Evolutionary conservation across 257 asterid species (phyloP).

Genomic region (Gynochthodes officinalis): DNA sequence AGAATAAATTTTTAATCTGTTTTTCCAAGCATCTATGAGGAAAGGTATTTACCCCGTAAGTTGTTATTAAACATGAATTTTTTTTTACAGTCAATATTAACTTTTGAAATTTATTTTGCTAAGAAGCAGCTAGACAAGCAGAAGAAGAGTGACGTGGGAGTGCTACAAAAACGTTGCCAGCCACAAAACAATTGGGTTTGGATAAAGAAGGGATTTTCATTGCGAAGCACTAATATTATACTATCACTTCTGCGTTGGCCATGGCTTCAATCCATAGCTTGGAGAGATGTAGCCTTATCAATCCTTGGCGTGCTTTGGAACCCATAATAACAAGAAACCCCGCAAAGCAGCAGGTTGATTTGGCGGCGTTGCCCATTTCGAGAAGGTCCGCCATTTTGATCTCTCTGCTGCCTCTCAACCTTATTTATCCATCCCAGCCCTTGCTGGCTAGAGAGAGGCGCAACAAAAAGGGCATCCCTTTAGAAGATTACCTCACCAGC

Average conservation of each 20-base stretch:
- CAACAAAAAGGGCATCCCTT: slow-evolving; percentile 64
- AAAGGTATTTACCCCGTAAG: too few species aligned
- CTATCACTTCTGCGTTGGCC: slow-evolving; percentile 4
- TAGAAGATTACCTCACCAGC: slow-evolving; percentile 63
- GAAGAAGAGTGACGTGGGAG: slow-evolving; percentile 5
- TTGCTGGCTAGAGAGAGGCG: slow-evolving; percentile 89
- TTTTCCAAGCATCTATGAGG: too few species aligned
- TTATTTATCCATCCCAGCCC: slow-evolving; percentile 45
- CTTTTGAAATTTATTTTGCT: too few species aligned
- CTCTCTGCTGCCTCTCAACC: slow-evolving; percentile 51
- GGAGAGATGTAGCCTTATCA: slow-evolving; percentile 16
- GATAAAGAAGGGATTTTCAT: slow-evolving; percentile 1
- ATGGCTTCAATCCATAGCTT: slow-evolving; percentile 53
- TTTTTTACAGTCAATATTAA: too few species aligned
- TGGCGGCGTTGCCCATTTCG: slow-evolving; percentile 48
- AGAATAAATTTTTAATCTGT: too few species aligned
- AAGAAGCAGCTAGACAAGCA: too few species aligned
- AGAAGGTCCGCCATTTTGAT: slow-evolving; percentile 70
- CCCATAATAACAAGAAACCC: too few species aligned
- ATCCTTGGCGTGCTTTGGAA: slow-evolving; percentile 22
- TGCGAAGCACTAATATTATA: neutral
- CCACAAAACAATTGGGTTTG: neutral
- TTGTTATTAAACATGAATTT: too few species aligned
- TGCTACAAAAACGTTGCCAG: too few species aligned
- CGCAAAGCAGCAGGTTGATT: neutral